Evolutionary conservation across 2,329 filamentous ascomycete species (phyloP).

Genomic region (Fusarium subglutinans): DNA sequence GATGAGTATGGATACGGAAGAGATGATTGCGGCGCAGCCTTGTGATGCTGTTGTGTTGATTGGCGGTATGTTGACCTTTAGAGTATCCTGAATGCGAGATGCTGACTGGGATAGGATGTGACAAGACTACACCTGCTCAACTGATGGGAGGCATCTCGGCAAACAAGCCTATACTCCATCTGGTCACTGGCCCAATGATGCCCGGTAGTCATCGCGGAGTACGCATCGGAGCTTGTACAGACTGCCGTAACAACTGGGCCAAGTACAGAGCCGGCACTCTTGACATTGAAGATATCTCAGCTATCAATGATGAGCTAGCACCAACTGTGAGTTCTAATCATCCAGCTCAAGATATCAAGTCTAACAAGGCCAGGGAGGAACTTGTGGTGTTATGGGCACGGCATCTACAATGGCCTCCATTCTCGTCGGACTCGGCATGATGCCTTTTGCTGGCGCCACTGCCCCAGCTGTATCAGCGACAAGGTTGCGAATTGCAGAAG

Average conservation of each 20-base stretch:
- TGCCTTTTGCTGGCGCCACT: constrained; percentile 79
- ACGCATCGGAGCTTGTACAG: constrained; percentile 77
- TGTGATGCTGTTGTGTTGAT: constrained; percentile 74
- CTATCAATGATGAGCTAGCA: constrained; percentile 76
- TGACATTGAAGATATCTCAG: constrained; percentile 76
- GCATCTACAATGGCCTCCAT: constrained; percentile 90
- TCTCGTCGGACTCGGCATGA: constrained; percentile 83
- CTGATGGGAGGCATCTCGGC: constrained; percentile 80
- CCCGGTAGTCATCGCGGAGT: constrained; percentile 72
- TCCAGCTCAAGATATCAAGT: rapidly evolving
- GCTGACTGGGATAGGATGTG: constrained; percentile 62
- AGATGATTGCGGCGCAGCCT: constrained; percentile 79
- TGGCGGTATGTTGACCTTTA: constrained; percentile 58
- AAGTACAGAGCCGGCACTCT: constrained; percentile 71
- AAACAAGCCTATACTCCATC: constrained; percentile 74
- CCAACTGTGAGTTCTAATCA: constrained; percentile 63
- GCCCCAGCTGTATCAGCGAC: constrained; percentile 81
- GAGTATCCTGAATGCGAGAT: background rate
- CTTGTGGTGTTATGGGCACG: constrained; percentile 92
- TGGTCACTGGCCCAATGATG: constrained; percentile 80
- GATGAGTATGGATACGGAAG: constrained; percentile 84
- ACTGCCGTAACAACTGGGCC: constrained; percentile 80
- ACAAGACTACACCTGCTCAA: constrained; percentile 79
- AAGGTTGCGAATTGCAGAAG: constrained; percentile 82
- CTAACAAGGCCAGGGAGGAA: constrained; percentile 62